phyloP scores from a whole-genome alignment of 2,329 filamentous ascomycete genomes.

The Pseudocercospora vitis region DNA sequence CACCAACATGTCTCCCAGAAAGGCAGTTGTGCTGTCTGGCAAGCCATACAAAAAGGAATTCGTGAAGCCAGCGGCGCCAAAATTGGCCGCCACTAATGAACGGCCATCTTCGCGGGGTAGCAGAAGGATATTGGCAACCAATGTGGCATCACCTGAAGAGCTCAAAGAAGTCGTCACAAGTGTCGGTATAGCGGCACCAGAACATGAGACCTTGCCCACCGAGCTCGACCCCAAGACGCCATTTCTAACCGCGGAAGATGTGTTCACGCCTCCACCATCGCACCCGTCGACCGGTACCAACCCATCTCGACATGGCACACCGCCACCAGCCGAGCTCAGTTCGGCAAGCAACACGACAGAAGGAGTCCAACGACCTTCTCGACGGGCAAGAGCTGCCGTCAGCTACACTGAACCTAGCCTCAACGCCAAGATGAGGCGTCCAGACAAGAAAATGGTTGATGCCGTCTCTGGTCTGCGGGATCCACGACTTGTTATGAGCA shows the following conservation, averaged over 20 bases:
- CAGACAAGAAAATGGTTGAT: slow-evolving; percentile 49
- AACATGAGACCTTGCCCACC: slow-evolving; percentile 2
- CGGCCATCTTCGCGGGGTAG: slow-evolving; percentile 33
- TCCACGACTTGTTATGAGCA: slow-evolving; percentile 33
- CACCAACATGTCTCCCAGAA: slow-evolving; percentile 40
- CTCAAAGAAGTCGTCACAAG: slow-evolving; percentile 15
- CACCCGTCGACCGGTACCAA: slow-evolving; percentile 39
- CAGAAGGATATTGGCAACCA: slow-evolving; percentile 24
- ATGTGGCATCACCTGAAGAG: slow-evolving; percentile 30
- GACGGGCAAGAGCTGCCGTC: slow-evolving; percentile 48
- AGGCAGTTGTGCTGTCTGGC: slow-evolving; percentile 24
- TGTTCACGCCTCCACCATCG: slow-evolving; percentile 48
- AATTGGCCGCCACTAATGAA: slow-evolving; percentile 15
- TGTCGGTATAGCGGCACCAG: slow-evolving; percentile 28
- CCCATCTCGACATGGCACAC: slow-evolving; percentile 40
- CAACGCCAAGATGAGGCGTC: slow-evolving; percentile 51
- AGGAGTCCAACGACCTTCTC: slow-evolving; percentile 42
- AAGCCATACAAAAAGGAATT: slow-evolving; percentile 23
- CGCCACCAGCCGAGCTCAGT: slow-evolving; percentile 44
- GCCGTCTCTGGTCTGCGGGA: slow-evolving; percentile 42
- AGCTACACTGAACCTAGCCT: slow-evolving; percentile 53
- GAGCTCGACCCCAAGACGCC: slow-evolving; percentile 33
- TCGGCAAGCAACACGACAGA: slow-evolving; percentile 36
- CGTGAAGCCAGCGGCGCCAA: slow-evolving; percentile 23
- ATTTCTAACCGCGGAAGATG: slow-evolving; percentile 27